phyloP scores from a whole-genome alignment of 495 filamentous ascomycete genomes.

The Penicillium crystallinum region DNA sequence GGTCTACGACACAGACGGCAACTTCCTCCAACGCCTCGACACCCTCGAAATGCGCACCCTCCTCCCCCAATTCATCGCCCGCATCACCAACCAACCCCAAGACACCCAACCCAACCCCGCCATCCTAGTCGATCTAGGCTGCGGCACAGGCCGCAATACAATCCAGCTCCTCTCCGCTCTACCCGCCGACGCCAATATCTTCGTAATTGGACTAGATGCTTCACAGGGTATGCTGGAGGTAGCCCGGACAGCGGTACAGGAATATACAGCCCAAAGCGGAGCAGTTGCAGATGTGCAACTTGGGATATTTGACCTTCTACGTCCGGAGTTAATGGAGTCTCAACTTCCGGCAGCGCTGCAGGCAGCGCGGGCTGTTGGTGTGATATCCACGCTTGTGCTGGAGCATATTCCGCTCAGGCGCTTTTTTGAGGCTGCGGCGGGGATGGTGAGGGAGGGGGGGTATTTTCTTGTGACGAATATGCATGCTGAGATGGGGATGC shows the following conservation, averaged over 20 bases:
- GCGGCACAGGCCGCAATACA: conserved; percentile 68
- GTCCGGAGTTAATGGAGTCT: conserved; percentile 6
- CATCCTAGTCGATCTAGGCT: conserved; percentile 51
- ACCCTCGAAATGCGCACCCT: conserved; percentile 50
- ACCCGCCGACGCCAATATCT: conserved; percentile 10
- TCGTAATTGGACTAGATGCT: conserved; percentile 47
- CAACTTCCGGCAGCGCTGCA: conserved; percentile 13
- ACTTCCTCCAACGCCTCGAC: conserved; percentile 68
- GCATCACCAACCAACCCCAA: conserved; percentile 16
- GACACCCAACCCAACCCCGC: conserved; percentile 29
- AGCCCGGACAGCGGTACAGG: conserved; percentile 32
- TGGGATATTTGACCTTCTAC: conserved; percentile 32
- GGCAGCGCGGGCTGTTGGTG: conserved; percentile 31
- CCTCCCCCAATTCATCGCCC: conserved; percentile 49
- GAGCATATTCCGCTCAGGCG: conserved; percentile 57
- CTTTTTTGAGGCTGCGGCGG: conserved; percentile 52
- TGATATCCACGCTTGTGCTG: conserved; percentile 63
- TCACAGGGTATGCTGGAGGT: conserved; percentile 52
- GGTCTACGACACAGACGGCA: conserved; percentile 68
- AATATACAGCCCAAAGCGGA: background rate
- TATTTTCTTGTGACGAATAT: conserved; percentile 65
- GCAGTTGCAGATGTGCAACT: conserved; percentile 5
- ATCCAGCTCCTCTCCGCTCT: conserved; percentile 42
- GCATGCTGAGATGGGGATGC: conserved; percentile 63
- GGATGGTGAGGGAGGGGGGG: conserved; percentile 46